Percentiles rank a stretch among this genome's conserved stretches.
phyloP scores from a whole-genome alignment of 169 alveolate genomes.

The Amoebophrya sp. region DNA sequence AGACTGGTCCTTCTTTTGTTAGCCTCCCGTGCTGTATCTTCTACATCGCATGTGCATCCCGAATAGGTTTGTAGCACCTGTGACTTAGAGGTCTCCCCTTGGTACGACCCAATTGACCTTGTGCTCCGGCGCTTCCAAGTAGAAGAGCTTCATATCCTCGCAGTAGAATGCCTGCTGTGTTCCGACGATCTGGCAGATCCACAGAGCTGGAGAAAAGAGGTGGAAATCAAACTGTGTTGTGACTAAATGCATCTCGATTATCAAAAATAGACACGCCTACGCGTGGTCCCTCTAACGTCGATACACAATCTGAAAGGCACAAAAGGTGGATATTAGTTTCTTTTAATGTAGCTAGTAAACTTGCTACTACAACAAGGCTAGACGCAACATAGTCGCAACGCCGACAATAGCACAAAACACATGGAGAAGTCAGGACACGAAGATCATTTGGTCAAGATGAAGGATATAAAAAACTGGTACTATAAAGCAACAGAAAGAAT shows the following conservation, averaged over 20 bases:
- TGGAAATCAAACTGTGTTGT: background rate
- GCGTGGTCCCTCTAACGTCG: no score
- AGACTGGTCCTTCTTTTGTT: no score
- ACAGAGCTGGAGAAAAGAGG: background rate
- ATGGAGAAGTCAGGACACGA: background rate
- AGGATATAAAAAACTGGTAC: no score
- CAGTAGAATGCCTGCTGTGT: background rate
- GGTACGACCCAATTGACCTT: slow-evolving; percentile 75
- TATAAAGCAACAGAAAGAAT: no score
- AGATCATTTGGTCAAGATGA: slow-evolving; percentile 37
- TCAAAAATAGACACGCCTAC: background rate
- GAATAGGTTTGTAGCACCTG: no score
- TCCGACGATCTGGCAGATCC: background rate
- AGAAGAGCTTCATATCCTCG: slow-evolving; percentile 68
- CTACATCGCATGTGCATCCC: no score
- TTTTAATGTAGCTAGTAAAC: background rate
- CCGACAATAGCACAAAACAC: background rate
- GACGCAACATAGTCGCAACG: no score
- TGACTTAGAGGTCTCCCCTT: slow-evolving; percentile 60
- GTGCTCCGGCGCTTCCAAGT: slow-evolving; percentile 76
- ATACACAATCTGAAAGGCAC: background rate
- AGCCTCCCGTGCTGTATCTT: no score
- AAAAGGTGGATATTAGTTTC: background rate
- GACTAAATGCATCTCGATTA: background rate
- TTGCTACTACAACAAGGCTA: background rate